A percentile compares a stretch with the other conserved stretches of the same genome.
phyloP scores from a whole-genome alignment of 805 yeast genomes.

The Ogataea ramenticola region DNA sequence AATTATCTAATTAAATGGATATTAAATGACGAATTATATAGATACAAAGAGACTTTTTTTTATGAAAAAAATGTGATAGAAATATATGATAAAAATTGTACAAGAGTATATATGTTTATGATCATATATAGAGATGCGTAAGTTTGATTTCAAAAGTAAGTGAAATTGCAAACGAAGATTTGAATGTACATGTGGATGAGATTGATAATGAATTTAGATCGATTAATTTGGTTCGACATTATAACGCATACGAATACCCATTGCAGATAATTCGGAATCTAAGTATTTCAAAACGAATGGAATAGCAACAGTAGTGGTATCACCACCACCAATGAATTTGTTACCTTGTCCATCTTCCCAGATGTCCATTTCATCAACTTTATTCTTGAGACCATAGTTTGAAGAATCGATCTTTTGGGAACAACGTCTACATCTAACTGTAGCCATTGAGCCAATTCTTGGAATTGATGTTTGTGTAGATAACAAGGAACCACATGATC shows the following conservation, averaged over 20 bases:
- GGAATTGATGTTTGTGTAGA: slow-evolving; percentile 90
- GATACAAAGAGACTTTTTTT: neutral
- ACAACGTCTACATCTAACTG: slow-evolving; percentile 86
- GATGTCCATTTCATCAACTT: slow-evolving; percentile 60
- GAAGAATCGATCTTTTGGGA: slow-evolving; percentile 62
- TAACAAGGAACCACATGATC: slow-evolving; percentile 86
- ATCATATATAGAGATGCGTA: no score
- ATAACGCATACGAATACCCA: slow-evolving; percentile 93
- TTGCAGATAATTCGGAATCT: slow-evolving; percentile 92
- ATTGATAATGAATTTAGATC: neutral
- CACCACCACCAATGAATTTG: slow-evolving; percentile 83
- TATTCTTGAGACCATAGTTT: slow-evolving; percentile 33
- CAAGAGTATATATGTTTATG: no score
- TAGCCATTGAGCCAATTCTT: slow-evolving; percentile 73
- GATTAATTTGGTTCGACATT: slow-evolving; percentile 60
- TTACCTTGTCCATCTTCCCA: slow-evolving; percentile 99
- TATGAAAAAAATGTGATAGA: neutral
- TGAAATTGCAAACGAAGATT: no score
- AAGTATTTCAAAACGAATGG: slow-evolving; percentile 94
- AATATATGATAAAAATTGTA: neutral
- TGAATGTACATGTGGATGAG: no score
- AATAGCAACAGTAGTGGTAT: slow-evolving; percentile 93
- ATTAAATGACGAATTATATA: neutral
- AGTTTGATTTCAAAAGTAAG: no score
- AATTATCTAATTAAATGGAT: no score